Evolutionary conservation across 768 basidiomycete species (phyloP), one percentile per base, ranked within the genome.

Genomic region (Mycena maculata): DNA sequence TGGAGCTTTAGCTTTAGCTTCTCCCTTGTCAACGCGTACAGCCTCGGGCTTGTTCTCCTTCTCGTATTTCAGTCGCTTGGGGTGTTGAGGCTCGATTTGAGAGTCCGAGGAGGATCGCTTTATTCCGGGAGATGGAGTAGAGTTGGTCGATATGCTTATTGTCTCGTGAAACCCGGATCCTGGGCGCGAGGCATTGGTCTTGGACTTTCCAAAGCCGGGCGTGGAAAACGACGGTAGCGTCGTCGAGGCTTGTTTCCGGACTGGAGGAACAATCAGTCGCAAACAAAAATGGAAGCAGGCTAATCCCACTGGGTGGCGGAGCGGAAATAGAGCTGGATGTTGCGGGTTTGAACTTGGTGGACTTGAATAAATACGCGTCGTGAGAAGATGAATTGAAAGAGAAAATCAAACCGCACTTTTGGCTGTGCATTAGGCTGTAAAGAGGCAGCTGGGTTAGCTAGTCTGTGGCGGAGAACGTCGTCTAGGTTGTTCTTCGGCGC

Each of bases 321-420:
- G 65, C 47, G 5, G 65, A 65, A 20, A 65, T 31, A 1, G 65
- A 54, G n/a, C 33, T 52, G 8, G 57, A 57, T 8, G 69, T 69
- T 22, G 83, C 83, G 16, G 85, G 85, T 71, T 85, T 86, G 70
- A 86, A 86, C 75, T 83, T 85, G 47, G 81, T 56, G 31, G 61
- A 10, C 67, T 67, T n/a, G n/a, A n/a, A 27, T 1, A 58, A 20
- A 38, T 41, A 22, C 30, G 28, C 47, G 36, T 38, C 39, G 38
- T 7, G 23, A 50, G 2, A 44, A 42, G n/a, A n/a, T 13, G 11
- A 49, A 18, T 23, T 12, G 30, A 30, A 27, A 18, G 30, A 54
- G 28, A 62, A 33, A 57, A n/a, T n/a, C 45, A 25, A 42, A 44
- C 41, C 20, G 27, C 58, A 75, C 75, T 72, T 76, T 79, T 20